phyloP scores from a whole-genome alignment of 441 rosid species.

The Erodium moschatum region DNA sequence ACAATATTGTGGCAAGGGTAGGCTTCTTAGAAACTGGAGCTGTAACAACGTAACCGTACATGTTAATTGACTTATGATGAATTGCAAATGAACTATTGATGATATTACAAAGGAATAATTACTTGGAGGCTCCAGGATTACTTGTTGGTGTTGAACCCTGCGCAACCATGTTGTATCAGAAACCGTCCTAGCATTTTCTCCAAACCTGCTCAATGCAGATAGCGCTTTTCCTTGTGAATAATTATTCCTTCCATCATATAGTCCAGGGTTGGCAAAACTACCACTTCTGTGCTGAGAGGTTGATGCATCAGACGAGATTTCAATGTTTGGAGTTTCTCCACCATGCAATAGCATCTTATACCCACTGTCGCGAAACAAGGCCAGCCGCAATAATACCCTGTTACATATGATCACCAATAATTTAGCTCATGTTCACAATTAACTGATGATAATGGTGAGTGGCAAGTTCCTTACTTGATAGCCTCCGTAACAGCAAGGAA shows the following conservation, averaged over 20 bases:
- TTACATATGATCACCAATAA: background rate
- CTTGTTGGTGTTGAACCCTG: constrained; percentile 57
- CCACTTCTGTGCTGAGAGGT: constrained; percentile 29
- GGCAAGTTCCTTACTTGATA: constrained; percentile 46
- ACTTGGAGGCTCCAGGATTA: constrained; percentile 49
- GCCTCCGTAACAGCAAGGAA: constrained; percentile 78
- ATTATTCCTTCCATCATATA: constrained; percentile 24
- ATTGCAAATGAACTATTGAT: constrained; percentile 7
- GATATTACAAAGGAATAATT: constrained; percentile 16
- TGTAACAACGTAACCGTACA: constrained; percentile 22
- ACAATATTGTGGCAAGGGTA: constrained; percentile 42
- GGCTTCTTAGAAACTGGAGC: constrained; percentile 36
- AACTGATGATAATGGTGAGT: constrained; percentile 14
- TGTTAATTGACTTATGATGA: constrained; percentile 16
- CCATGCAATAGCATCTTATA: constrained; percentile 92
- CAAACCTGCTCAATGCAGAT: constrained; percentile 67
- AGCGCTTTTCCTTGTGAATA: constrained; percentile 61
- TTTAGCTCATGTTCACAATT: background rate
- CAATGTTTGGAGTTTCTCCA: constrained; percentile 62
- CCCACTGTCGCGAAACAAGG: constrained; percentile 57
- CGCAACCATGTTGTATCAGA: constrained; percentile 45
- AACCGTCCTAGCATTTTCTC: constrained; percentile 60
- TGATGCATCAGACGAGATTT: constrained; percentile 30
- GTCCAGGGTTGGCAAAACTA: constrained; percentile 22
- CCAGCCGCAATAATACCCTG: constrained; percentile 67